Evolutionary conservation across 2,329 filamentous ascomycete genomes (phyloP).

Genomic region (Sporothrix sp.): DNA sequence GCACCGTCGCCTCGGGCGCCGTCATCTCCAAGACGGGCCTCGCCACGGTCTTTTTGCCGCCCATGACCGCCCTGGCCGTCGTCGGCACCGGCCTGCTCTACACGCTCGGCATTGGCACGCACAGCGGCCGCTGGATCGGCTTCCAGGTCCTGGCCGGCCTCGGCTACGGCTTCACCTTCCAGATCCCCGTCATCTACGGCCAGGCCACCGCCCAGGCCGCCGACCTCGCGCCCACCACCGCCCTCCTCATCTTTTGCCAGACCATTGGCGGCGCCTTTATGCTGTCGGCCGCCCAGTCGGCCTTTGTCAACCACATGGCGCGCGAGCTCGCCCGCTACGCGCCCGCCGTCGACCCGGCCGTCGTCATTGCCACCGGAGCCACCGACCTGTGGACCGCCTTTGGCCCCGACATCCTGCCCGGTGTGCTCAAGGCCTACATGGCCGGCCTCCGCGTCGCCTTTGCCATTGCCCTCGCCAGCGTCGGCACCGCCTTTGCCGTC

Average conservation of each 20-base stretch:
- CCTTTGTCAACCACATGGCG: slow-evolving; percentile 30
- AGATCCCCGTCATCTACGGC: slow-evolving; percentile 34
- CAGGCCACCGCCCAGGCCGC: slow-evolving; percentile 24
- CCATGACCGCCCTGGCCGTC: slow-evolving; percentile 24
- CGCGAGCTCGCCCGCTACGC: slow-evolving; percentile 18
- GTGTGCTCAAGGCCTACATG: slow-evolving; percentile 48
- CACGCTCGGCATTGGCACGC: slow-evolving; percentile 27
- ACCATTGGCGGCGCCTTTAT: slow-evolving; percentile 40
- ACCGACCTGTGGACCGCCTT: slow-evolving; percentile 44
- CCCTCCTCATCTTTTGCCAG: slow-evolving; percentile 32
- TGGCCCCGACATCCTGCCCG: slow-evolving; percentile 31
- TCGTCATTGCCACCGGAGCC: slow-evolving; percentile 29
- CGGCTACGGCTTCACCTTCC: slow-evolving; percentile 34
- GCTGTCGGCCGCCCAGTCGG: slow-evolving; percentile 33
- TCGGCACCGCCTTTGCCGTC: slow-evolving; percentile 21
- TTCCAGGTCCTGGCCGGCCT: slow-evolving; percentile 39
- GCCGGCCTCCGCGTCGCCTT: slow-evolving; percentile 27
- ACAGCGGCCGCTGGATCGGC: slow-evolving; percentile 33
- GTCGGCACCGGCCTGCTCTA: slow-evolving; percentile 31
- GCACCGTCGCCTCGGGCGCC: slow-evolving; percentile 26
- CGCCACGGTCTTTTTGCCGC: slow-evolving; percentile 29
- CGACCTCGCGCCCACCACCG: slow-evolving; percentile 31
- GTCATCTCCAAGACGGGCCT: slow-evolving; percentile 25
- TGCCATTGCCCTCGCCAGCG: slow-evolving; percentile 16
- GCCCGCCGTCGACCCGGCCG: slow-evolving; percentile 8